phyloP scores from a whole-genome alignment of 179 eudicot species.

The Spergularia azorica region DNA sequence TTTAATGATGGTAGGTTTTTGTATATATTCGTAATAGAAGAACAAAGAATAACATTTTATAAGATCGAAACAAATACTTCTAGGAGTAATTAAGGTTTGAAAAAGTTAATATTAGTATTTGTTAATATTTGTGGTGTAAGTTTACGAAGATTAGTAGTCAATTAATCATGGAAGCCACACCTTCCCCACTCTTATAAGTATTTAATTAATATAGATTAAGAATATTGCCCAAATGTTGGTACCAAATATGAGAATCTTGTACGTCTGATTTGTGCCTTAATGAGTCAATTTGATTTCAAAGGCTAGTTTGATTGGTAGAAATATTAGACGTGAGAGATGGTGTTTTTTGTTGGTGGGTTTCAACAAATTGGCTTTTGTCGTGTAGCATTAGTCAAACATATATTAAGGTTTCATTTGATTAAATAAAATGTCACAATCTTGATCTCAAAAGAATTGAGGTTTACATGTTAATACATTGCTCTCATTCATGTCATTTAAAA shows the following conservation, averaged over 20 bases:
- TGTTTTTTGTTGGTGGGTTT: not conserved
- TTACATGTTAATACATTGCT: too few species aligned
- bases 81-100: too few species aligned
- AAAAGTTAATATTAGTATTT: too few species aligned
- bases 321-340: conserved; percentile 1
- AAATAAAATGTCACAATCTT: too few species aligned
- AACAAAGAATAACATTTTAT: too few species aligned
- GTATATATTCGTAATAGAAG: too few species aligned
- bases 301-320: not conserved
- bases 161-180: conserved; percentile 6
- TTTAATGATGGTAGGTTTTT: not conserved
- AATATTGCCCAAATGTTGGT: not conserved
- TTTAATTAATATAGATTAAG: not conserved
- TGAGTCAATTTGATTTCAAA: conserved; percentile 18
- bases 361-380: not conserved
- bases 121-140: not conserved
- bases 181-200: not conserved
- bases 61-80: too few species aligned
- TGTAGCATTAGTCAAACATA: not conserved
- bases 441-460: too few species aligned
- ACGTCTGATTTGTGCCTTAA: not conserved
- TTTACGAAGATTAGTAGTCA: not conserved
- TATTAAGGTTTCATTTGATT: not conserved
- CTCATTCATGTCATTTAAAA: too few species aligned
- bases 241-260: conserved; percentile 18